A percentile compares a stretch with the other conserved stretches of the same genome.
These are phyloP conservation scores for Termitomyces sp. DNA, from an alignment of 768 basidiomycete species.

Conservation along the genomic window DNA sequence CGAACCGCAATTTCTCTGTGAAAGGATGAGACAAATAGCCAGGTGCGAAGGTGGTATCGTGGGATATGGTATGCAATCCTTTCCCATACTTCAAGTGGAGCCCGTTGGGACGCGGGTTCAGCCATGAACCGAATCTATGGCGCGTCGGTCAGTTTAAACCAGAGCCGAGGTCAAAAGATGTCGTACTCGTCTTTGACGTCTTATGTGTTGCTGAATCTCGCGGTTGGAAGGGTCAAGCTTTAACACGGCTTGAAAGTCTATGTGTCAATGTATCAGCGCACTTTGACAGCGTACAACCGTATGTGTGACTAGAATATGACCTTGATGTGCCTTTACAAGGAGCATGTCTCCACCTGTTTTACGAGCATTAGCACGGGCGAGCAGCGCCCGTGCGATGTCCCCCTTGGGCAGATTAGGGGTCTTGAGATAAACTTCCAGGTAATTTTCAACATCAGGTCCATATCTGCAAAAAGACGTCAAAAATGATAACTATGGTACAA, in stretches of 20 bases:
- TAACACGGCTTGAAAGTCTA: constrained; percentile 57
- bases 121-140: constrained; percentile 45
- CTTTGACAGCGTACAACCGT: neutral
- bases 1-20: constrained; percentile 61
- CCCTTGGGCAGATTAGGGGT: constrained; percentile 51
- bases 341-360: constrained; percentile 50
- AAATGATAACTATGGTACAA: neutral
- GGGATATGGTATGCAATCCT: constrained; percentile 57
- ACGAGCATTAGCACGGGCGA: constrained; percentile 56
- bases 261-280: neutral
- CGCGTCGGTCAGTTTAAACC: constrained; percentile 4
- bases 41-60: constrained; percentile 61
- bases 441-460: constrained; percentile 58
- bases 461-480: constrained; percentile 34
- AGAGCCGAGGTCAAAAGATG: neutral
- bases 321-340: constrained; percentile 54
- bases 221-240: constrained; percentile 57
- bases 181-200: constrained; percentile 40
- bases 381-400: constrained; percentile 47
- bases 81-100: constrained; percentile 66
- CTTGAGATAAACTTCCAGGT: constrained; percentile 58
- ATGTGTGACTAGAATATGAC: constrained; percentile 21
- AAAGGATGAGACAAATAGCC: constrained; percentile 61
- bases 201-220: constrained; percentile 44
- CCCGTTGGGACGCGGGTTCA: constrained; percentile 56